These are phyloP conservation scores for Batrachochytrium dendrobatidis DNA, from an alignment of 371 early-diverging fungal genomes.

Conservation along the genomic window DNA sequence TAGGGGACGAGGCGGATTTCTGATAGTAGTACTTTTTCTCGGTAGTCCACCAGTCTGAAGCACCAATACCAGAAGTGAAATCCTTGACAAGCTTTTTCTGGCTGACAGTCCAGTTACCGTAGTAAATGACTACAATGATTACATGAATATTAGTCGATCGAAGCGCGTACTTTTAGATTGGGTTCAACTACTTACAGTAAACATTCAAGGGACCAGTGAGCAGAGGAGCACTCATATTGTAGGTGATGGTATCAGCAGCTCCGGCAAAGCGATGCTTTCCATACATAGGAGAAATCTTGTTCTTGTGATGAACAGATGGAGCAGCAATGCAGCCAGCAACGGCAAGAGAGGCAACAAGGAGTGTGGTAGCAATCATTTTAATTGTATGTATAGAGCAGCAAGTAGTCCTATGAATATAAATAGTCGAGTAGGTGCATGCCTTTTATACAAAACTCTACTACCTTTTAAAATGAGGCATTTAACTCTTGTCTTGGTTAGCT, in stretches of 20 bases:
- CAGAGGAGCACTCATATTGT: not conserved
- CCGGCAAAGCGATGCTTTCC: not conserved
- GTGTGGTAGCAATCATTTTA: no score
- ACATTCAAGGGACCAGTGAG: constrained; percentile 2
- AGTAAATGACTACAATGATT: constrained; percentile 47
- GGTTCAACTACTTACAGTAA: no score
- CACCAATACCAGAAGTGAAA: constrained; percentile 40
- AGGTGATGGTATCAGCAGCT: not conserved
- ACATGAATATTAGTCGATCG: no score
- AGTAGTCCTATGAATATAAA: no score
- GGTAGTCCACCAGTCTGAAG: constrained; percentile 39
- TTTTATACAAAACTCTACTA: no score
- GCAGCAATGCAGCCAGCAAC: not conserved
- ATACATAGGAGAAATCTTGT: not conserved
- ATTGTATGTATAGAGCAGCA: no score
- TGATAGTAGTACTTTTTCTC: constrained; percentile 21
- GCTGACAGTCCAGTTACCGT: constrained; percentile 41
- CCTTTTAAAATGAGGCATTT: no score
- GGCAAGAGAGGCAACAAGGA: no score
- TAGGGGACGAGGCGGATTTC: not conserved
- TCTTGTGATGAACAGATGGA: not conserved
- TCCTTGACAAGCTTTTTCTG: constrained; percentile 34
- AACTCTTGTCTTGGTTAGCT: no score
- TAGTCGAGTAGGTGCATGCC: no score
- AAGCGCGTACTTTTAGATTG: no score